Base-by-base conservation (phyloP, 768 basidiomycete species). In the Leccinellum rugosiceps region DNA sequence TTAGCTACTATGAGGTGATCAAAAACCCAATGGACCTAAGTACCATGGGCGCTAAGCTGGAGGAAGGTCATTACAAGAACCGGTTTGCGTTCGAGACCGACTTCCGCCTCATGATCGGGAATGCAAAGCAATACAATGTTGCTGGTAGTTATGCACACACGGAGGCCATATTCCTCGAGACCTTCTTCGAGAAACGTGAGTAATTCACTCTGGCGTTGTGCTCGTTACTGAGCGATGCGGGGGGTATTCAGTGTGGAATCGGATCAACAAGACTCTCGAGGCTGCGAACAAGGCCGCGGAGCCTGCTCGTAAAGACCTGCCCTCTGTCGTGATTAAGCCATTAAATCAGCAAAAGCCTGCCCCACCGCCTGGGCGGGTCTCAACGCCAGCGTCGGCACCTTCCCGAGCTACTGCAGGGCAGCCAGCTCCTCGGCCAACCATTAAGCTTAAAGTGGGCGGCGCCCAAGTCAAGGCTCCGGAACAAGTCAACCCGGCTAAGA, bases 11-110 rank as follows among this genome's bases (percentile, higher is more conserved):
- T 65, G 86, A 90, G 53, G 75, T 94, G 57, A 87, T 99, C 71
- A 90, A 90, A 72, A 80, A 88, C 11, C 96, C 97, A 1, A 98
- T 99, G 92, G 97, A 99, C 68, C 78, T 98, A 17, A 86, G 87
- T 52, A 94, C 94, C 0, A 90, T 96, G 78, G 77, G 80, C 26
- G 88, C 88, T 35, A 98, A 96, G 70, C 75, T 98, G 11, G 87
- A 90, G 64, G 85, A 83, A 55, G 94, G 94, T 6, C 82, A 88
- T 73, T 98, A 98, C 75, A 81, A 84, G 59, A 85, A 90, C 64
- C 85, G 94, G 10, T 85, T 87, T 65, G 87, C 80, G 14, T 96
- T 98, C 70, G 86, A 87, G 61, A 77, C 81, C 26, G 97, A 99
- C 71, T 89, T 98, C 72, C 84, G 80, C 56, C 81, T 96, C 53